Conservation (phyloP, 2,329 filamentous ascomycete species). For the Xylariaceae sp. region DNA sequence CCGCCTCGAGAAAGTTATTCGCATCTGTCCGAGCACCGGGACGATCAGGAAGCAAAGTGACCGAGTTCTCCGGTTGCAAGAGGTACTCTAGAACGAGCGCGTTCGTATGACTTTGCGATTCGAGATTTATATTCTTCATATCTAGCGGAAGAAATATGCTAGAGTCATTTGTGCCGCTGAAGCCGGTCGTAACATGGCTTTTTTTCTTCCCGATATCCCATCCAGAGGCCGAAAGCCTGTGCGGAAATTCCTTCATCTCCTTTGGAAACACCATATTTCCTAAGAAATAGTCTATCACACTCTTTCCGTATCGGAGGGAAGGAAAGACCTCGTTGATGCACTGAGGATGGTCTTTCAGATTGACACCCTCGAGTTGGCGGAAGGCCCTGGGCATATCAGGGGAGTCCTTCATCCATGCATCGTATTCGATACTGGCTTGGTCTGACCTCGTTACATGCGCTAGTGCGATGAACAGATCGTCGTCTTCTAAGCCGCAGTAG, state of each 20-base stretch:
- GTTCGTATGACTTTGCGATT: constrained; percentile 52
- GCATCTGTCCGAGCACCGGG: constrained; percentile 36
- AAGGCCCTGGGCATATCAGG: constrained; percentile 35
- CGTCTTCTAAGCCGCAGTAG: constrained; percentile 47
- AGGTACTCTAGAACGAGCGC: constrained; percentile 58
- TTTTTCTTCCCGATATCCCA: constrained; percentile 57
- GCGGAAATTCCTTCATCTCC: constrained; percentile 56
- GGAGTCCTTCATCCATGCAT: constrained; percentile 40
- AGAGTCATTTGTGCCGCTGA: constrained; percentile 70
- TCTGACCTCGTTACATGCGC: constrained; percentile 45
- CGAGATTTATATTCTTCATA: constrained; percentile 56
- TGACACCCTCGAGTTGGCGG: constrained; percentile 46
- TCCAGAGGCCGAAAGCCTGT: constrained; percentile 59
- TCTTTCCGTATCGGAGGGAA: constrained; percentile 46
- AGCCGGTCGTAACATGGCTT: constrained; percentile 52
- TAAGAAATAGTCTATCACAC: constrained; percentile 59
- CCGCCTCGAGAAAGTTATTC: constrained; percentile 37
- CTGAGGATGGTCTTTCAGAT: constrained; percentile 49
- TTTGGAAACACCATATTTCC: constrained; percentile 53
- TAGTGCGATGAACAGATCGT: constrained; percentile 46
- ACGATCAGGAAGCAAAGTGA: constrained; percentile 30
- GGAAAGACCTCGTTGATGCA: constrained; percentile 49
- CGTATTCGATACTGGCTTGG: constrained; percentile 47
- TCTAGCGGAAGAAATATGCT: constrained; percentile 53
- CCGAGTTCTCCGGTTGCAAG: constrained; percentile 41